Percentiles rank a stretch among this genome's conserved stretches.
These are phyloP conservation scores for Penicillium sp. DNA, from an alignment of 2,329 filamentous ascomycete genomes.

Conservation along the genomic window DNA sequence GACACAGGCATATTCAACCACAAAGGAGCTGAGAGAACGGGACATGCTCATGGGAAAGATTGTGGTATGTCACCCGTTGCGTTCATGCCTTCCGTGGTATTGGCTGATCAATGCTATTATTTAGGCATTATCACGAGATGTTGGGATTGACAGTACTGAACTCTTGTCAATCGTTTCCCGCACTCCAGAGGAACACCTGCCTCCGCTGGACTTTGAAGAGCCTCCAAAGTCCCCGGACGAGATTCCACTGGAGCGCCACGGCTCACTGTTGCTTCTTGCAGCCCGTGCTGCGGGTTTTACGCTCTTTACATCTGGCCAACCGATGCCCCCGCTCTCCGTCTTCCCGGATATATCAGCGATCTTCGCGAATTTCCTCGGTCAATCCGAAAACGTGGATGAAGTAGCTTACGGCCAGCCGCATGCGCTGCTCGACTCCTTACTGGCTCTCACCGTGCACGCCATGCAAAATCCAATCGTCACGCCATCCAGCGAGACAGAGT, in stretches of 20 bases:
- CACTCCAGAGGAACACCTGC: conserved; percentile 39
- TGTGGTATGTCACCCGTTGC: conserved; percentile 35
- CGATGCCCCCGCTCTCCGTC: conserved; percentile 43
- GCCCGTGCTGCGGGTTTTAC: conserved; percentile 52
- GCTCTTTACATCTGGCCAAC: conserved; percentile 46
- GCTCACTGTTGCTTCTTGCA: conserved; percentile 54
- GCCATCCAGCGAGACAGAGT: conserved; percentile 51
- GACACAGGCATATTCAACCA: conserved; percentile 51
- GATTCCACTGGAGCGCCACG: conserved; percentile 57
- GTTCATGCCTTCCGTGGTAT: neutral
- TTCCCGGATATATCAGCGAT: conserved; percentile 55
- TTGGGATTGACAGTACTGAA: conserved; percentile 50
- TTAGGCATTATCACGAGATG: conserved; percentile 54
- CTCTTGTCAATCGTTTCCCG: conserved; percentile 47
- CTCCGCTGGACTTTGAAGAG: conserved; percentile 54
- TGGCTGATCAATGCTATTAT: neutral
- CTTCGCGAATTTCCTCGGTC: conserved; percentile 52
- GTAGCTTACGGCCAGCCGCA: conserved; percentile 48
- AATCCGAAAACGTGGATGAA: conserved; percentile 37
- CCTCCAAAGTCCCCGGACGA: conserved; percentile 52
- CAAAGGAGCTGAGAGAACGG: conserved; percentile 51
- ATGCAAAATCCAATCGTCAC: conserved; percentile 46
- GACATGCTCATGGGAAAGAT: conserved; percentile 59
- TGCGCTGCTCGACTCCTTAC: conserved; percentile 54
- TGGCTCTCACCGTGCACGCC: conserved; percentile 53